Conservation (phyloP, 2,329 filamentous ascomycete genomes). For the Mollisiaceae sp. region DNA sequence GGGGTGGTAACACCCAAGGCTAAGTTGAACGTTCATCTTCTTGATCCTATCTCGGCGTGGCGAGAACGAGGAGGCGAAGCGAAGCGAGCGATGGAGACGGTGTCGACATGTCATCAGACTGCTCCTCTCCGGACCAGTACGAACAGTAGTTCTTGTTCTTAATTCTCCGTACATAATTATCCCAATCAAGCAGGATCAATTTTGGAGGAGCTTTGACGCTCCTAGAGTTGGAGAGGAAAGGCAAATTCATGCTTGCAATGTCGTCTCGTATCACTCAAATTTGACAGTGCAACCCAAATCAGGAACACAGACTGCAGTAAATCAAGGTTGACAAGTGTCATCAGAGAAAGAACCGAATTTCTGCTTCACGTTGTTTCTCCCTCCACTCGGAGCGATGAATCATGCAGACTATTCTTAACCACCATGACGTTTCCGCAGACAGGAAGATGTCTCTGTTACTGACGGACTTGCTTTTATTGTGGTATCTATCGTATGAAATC, state of each 20-base stretch:
- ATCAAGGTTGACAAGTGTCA: not conserved
- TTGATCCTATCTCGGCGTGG: slow-evolving; percentile 8
- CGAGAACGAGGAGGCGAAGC: not conserved
- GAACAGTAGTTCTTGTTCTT: not conserved
- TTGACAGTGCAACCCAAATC: not conserved
- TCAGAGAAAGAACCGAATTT: not conserved
- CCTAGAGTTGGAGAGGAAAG: not conserved
- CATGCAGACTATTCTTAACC: not conserved
- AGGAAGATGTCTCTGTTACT: not conserved
- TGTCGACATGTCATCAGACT: not conserved
- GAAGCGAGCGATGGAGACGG: not conserved
- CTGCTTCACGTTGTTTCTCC: not conserved
- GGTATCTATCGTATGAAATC: slow-evolving; percentile 14
- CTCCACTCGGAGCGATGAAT: not conserved
- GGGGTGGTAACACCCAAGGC: not conserved
- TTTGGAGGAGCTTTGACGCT: not conserved
- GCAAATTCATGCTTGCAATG: not conserved
- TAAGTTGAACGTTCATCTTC: not conserved
- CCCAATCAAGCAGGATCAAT: not conserved
- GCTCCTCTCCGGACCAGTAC: not conserved
- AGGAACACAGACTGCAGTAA: not conserved
- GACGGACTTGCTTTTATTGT: slow-evolving; percentile 13
- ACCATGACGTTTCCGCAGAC: not conserved
- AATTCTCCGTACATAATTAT: not conserved
- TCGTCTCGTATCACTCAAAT: not conserved